These are phyloP conservation scores for Collariella sp. DNA, from an alignment of 495 filamentous ascomycete species.

Conservation along the genomic window DNA sequence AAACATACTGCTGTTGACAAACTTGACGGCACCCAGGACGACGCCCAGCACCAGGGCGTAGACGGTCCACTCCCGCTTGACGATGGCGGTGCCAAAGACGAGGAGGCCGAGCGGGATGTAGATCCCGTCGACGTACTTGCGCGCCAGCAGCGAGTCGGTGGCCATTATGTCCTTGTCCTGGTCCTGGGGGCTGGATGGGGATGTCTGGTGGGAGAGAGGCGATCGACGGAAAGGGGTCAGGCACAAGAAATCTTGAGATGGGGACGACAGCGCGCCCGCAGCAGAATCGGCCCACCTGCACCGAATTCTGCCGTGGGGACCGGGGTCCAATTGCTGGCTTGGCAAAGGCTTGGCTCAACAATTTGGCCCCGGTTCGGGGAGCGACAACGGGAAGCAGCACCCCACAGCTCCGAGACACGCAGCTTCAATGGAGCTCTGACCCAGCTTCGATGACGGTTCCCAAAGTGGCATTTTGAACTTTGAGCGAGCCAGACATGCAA, in stretches of 20 bases:
- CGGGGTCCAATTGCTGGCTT: slow-evolving; percentile 12
- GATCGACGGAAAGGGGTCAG: neutral
- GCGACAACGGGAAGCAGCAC: neutral
- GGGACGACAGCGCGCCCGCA: neutral
- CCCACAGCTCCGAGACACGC: neutral
- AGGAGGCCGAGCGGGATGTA: slow-evolving; percentile 81
- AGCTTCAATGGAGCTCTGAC: slow-evolving; percentile 6
- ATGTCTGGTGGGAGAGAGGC: neutral
- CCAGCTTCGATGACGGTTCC: slow-evolving; percentile 1
- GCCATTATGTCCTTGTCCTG: slow-evolving; percentile 14
- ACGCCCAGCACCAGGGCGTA: slow-evolving; percentile 60
- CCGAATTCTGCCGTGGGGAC: slow-evolving; percentile 9
- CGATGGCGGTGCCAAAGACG: slow-evolving; percentile 62
- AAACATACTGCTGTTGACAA: slow-evolving; percentile 50
- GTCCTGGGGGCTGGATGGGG: neutral
- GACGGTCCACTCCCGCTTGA: slow-evolving; percentile 69
- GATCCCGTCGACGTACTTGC: slow-evolving; percentile 56
- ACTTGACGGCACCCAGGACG: slow-evolving; percentile 54
- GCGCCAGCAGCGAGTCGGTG: slow-evolving; percentile 25
- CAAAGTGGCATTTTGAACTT: neutral
- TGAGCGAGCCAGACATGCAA: neutral
- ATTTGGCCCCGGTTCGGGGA: slow-evolving; percentile 1
- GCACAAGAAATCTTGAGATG: slow-evolving; percentile 2
- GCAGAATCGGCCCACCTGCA: slow-evolving; percentile 18
- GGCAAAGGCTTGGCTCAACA: slow-evolving; percentile 1